These are phyloP conservation scores for Chytriomyces confervae DNA, from an alignment of 192 early-diverging fungal species.

Conservation along the genomic window DNA sequence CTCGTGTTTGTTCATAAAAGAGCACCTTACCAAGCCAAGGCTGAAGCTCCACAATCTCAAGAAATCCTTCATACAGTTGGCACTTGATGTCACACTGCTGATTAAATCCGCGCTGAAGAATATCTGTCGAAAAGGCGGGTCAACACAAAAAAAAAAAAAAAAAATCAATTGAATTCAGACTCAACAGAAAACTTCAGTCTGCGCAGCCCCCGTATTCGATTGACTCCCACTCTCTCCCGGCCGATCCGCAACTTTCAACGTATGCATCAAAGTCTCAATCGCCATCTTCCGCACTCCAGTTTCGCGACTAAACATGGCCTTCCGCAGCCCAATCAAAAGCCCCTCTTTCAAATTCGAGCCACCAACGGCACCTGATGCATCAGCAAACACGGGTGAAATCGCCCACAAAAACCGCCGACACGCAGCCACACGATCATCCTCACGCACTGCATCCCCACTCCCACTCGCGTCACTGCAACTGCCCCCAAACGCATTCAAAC, in stretches of 20 bases:
- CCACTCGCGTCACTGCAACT: too few relatives aligned
- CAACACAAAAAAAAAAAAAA: background rate
- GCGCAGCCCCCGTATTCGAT: background rate
- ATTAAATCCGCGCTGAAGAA: slow-evolving; percentile 20
- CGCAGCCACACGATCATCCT: background rate
- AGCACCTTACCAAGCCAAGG: slow-evolving; percentile 20
- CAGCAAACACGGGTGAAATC: slow-evolving; percentile 18
- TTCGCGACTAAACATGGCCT: slow-evolving; percentile 22
- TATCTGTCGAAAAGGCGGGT: background rate
- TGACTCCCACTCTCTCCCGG: slow-evolving; percentile 25
- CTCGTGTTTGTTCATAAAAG: background rate
- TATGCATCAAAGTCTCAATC: slow-evolving; percentile 13
- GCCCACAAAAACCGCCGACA: slow-evolving; percentile 28
- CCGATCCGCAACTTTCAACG: slow-evolving; percentile 3
- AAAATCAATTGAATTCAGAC: background rate
- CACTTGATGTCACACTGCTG: slow-evolving; percentile 21
- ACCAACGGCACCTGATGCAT: background rate
- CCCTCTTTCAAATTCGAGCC: background rate
- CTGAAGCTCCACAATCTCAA: slow-evolving; percentile 6
- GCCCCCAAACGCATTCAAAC: background rate
- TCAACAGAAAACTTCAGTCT: slow-evolving; percentile 25
- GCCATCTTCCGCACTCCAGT: background rate
- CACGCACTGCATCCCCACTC: too few relatives aligned
- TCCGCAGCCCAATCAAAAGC: slow-evolving; percentile 20
- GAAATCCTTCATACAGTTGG: slow-evolving; percentile 29